Conservation (phyloP, 495 filamentous ascomycete genomes). For the Neurospora sp. region DNA sequence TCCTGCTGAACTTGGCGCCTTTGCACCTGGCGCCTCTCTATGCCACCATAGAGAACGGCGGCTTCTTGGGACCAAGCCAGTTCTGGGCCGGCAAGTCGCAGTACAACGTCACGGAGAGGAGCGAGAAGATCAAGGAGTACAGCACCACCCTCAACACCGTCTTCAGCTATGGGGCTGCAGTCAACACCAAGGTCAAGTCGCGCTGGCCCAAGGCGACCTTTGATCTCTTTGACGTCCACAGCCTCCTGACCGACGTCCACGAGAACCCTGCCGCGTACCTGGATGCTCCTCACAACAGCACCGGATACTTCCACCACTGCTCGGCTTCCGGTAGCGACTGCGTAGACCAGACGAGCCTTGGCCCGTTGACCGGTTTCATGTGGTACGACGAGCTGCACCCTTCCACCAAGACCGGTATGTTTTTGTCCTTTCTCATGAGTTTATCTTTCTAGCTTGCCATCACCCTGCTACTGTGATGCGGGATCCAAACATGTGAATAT, state of each 20-base stretch:
- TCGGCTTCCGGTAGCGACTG: slow-evolving; percentile 18
- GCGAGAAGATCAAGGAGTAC: slow-evolving; percentile 51
- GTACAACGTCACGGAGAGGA: slow-evolving; percentile 36
- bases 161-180: slow-evolving; percentile 50
- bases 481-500: background rate
- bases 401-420: slow-evolving; percentile 43
- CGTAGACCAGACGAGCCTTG: slow-evolving; percentile 19
- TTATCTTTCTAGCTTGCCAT: slow-evolving; percentile 30
- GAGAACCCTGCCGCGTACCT: slow-evolving; percentile 48
- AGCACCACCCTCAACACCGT: slow-evolving; percentile 51
- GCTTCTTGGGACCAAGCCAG: slow-evolving; percentile 32
- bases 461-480: slow-evolving; percentile 17
- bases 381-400: slow-evolving; percentile 61
- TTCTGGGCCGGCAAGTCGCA: slow-evolving; percentile 50
- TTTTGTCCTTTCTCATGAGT: slow-evolving; percentile 29
- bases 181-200: slow-evolving; percentile 38
- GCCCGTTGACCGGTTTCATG: slow-evolving; percentile 29
- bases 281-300: slow-evolving; percentile 53
- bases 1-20: slow-evolving; percentile 55
- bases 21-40: slow-evolving; percentile 55
- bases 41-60: slow-evolving; percentile 38
- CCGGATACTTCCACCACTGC: slow-evolving; percentile 47
- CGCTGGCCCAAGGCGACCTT: slow-evolving; percentile 52
- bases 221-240: slow-evolving; percentile 55
- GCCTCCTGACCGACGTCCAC: slow-evolving; percentile 53